Evolutionary conservation across 441 rosid species (phyloP).

Genomic region (Erodium chrysanthum): DNA sequence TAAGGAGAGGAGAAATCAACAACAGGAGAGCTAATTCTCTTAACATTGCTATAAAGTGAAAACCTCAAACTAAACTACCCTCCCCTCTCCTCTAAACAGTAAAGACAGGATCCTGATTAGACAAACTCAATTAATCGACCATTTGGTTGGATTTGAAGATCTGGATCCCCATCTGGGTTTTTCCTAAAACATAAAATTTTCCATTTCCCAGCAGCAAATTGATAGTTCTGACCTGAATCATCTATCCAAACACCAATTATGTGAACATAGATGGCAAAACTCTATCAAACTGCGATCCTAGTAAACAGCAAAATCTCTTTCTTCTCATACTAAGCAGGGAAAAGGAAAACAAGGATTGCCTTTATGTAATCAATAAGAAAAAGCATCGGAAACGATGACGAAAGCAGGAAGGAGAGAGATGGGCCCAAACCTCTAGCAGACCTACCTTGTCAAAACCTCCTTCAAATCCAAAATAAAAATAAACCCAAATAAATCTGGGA

Average conservation of each 20-base stretch:
- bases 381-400: not conserved
- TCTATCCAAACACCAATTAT: not conserved
- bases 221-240: not conserved
- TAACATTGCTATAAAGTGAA: slow-evolving; percentile 35
- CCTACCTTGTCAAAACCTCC: not conserved
- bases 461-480: not conserved
- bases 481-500: not conserved
- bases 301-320: not conserved
- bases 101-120: too few species aligned
- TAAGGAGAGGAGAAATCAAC: slow-evolving; percentile 28
- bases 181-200: not conserved
- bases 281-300: not conserved
- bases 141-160: not conserved
- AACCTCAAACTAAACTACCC: slow-evolving; percentile 13
- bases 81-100: slow-evolving; percentile 24
- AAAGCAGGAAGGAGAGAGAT: not conserved
- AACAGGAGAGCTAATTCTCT: slow-evolving; percentile 40
- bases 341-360: too few species aligned
- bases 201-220: not conserved
- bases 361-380: not conserved
- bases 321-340: not conserved
- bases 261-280: not conserved
- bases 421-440: not conserved
- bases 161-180: not conserved
- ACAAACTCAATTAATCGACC: not conserved